Conservation (phyloP, 495 filamentous ascomycete species). For the Amniculicola lignicola region DNA sequence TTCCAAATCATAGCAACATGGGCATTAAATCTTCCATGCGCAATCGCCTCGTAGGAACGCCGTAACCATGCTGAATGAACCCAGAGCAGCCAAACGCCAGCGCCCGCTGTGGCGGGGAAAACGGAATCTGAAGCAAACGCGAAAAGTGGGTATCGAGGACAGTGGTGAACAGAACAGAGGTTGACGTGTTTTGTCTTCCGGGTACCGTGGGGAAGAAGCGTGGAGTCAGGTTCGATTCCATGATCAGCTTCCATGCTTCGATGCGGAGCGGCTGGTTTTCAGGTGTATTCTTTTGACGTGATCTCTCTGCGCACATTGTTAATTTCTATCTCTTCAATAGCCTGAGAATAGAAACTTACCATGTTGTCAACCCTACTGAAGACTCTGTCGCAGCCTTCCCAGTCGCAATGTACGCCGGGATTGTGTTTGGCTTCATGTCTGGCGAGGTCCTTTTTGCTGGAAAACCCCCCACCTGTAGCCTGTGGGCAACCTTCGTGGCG, state of each 20-base stretch:
- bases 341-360: constrained; percentile 35
- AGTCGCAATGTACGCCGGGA: constrained; percentile 57
- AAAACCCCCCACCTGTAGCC: constrained; percentile 56
- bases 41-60: constrained; percentile 8
- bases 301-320: constrained; percentile 36
- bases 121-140: constrained; percentile 1
- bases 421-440: constrained; percentile 64
- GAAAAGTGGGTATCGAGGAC: constrained; percentile 18
- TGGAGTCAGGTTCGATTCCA: no score
- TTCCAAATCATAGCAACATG: no score
- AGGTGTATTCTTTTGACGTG: constrained; percentile 44
- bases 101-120: constrained; percentile 1
- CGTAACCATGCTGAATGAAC: constrained; percentile 10
- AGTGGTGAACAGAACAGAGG: background rate
- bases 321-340: background rate
- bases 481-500: constrained; percentile 60
- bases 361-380: constrained; percentile 67
- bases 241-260: no score
- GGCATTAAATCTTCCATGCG: no score
- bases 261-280: constrained; percentile 27
- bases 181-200: no score
- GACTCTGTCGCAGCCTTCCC: constrained; percentile 55
- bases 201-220: no score
- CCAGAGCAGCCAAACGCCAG: constrained; percentile 16
- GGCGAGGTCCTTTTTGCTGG: constrained; percentile 61